Conservation (phyloP, 768 basidiomycete species). For the Mycena maculata region DNA sequence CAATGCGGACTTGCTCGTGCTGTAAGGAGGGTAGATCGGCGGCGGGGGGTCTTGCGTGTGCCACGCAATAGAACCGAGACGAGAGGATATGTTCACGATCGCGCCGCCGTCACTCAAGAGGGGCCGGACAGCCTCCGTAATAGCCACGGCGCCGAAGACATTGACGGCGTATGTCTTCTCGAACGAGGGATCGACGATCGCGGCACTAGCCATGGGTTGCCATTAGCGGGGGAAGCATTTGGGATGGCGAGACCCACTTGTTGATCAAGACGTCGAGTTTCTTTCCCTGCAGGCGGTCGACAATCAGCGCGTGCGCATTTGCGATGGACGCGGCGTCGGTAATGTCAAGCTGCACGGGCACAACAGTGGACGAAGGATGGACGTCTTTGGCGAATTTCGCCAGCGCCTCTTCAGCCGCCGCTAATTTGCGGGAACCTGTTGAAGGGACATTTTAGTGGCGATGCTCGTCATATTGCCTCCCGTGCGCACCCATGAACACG, state of each 20-base stretch:
- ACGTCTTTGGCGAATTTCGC: slow-evolving; percentile 14
- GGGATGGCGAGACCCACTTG: neutral
- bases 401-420: slow-evolving; percentile 8
- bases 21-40: neutral
- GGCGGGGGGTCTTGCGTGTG: neutral
- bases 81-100: slow-evolving; percentile 22
- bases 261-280: slow-evolving; percentile 7
- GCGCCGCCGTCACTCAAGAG: slow-evolving; percentile 5
- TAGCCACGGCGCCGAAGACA: neutral
- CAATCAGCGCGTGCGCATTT: neutral
- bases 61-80: slow-evolving; percentile 1
- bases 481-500: slow-evolving; percentile 20
- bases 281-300: neutral
- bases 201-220: neutral
- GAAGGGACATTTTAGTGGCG: neutral
- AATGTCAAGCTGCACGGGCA: slow-evolving; percentile 20
- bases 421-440: slow-evolving; percentile 17
- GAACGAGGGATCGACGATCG: neutral
- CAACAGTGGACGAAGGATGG: slow-evolving; percentile 11
- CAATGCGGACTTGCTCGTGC: slow-evolving; percentile 22
- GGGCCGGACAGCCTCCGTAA: slow-evolving; percentile 2
- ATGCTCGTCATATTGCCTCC: neutral
- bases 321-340: slow-evolving; percentile 11
- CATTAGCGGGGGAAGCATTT: neutral
- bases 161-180: slow-evolving; percentile 4